Percentiles rank a stretch among this genome's conserved stretches.
Evolutionary conservation across 139 green algal species (phyloP).

Genomic region (Axilococcus clingmanii): DNA sequence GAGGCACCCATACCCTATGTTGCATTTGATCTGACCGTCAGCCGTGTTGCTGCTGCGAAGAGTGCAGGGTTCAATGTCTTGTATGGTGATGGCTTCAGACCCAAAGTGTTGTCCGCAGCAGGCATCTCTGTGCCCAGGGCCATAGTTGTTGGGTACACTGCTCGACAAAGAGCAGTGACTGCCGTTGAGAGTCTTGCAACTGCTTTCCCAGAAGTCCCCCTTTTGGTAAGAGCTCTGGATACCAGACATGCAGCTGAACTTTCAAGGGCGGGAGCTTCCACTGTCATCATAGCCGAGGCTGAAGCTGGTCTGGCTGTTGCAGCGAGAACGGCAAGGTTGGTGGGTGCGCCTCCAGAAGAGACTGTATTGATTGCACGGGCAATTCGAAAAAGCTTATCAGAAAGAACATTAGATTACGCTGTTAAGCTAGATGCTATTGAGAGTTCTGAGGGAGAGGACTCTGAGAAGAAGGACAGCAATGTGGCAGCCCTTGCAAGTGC

Average conservation of each 20-base stretch:
- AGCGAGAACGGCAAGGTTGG: constrained; percentile 28
- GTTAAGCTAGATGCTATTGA: too few species aligned
- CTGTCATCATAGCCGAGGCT: constrained; percentile 33
- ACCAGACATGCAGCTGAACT: constrained; percentile 66
- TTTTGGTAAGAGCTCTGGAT: constrained; percentile 70
- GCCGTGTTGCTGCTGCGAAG: constrained; percentile 43
- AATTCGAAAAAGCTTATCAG: constrained; percentile 28
- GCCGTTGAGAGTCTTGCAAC: constrained; percentile 49
- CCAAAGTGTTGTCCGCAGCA: constrained; percentile 61
- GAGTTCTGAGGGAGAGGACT: too few species aligned
- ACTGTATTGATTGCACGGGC: constrained; percentile 18
- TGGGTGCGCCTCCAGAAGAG: constrained; percentile 15
- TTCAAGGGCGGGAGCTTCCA: constrained; percentile 58
- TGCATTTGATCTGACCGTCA: constrained; percentile 69
- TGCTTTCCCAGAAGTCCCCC: constrained; percentile 56
- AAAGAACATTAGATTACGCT: constrained; percentile 10
- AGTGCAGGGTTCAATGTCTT: constrained; percentile 45
- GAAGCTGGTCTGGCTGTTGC: constrained; percentile 66
- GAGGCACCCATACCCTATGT: constrained; percentile 55
- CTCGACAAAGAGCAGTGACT: constrained; percentile 30
- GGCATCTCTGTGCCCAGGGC: constrained; percentile 56
- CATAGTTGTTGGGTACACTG: constrained; percentile 66
- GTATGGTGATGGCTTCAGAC: constrained; percentile 62
- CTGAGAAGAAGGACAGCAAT: too few species aligned
- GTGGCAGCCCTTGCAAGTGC: too few species aligned